Base-by-base conservation (phyloP, 192 early-diverging fungal species). In the Umbelopsis sp. region DNA sequence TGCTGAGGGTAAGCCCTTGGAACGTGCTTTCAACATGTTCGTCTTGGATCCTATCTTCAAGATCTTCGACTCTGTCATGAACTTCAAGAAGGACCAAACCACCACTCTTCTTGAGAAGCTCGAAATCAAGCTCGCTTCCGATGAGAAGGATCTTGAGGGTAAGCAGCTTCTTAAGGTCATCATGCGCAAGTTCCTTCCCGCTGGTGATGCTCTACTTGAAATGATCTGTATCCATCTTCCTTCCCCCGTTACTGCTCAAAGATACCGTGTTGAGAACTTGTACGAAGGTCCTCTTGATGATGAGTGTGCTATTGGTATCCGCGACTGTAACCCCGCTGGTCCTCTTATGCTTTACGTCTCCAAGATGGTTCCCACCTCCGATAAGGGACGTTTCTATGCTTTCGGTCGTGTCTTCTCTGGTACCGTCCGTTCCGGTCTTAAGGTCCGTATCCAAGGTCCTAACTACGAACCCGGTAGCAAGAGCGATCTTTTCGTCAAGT, bases 331-430 rank as follows among this genome's bases (percentile, higher is more conserved):
- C 86, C 91, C 95, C 81, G 90, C 90, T 38, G 97, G 86, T 84
- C 97, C 97, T 51, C 93, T 98, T 72, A 97, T 98, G 96, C 86
- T 98, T 81, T 97, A 98, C 90, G 90, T 98, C 78, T 97, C 96
- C 84, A 98, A 98, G 94, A 97, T 97, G 97, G 96, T 97, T 75
- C 96, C 96, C 69, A 97, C 97, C 75, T 94, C 95, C 73, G 97
- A 97, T 86, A 97, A 96, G 90, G 95, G 96, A 80, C 94, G 97
- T 83, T 98, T 98, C 93, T 97, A 95, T 86, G 97, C 97, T 73
- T 98, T 98, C 82, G 97, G 97, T 79, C 96, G 97, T 94, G 97
- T 99, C 80, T 98, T 99, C 91, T 94, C 96, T 77, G 97, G 97
- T 80, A 97, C 96, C 74, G 95, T 97, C 78, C 85, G 88, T 65